phyloP scores from a whole-genome alignment of 768 basidiomycete genomes.

The Melanogaster broomeanus region DNA sequence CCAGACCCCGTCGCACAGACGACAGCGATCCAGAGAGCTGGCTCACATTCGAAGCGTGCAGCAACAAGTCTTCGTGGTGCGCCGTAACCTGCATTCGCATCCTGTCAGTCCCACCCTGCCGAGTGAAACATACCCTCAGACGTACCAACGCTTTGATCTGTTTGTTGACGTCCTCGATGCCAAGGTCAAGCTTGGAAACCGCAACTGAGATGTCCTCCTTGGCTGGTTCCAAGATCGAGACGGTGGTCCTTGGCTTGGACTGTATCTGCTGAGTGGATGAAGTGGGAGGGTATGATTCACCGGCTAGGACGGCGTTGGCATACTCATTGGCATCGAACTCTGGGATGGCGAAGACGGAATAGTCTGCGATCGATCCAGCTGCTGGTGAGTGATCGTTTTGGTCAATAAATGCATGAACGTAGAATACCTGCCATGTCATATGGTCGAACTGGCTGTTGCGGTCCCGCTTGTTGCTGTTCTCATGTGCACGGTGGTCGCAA shows the following conservation, averaged over 20 bases:
- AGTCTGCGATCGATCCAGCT: conserved; percentile 46
- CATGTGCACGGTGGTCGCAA: neutral
- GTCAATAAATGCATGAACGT: neutral
- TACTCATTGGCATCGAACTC: conserved; percentile 89
- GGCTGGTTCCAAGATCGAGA: conserved; percentile 49
- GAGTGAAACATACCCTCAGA: neutral
- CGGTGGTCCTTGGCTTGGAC: conserved; percentile 17
- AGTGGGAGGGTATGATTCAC: conserved; percentile 67
- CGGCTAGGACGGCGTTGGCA: conserved; percentile 87
- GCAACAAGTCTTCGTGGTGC: conserved; percentile 81
- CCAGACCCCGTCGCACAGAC: conserved; percentile 67
- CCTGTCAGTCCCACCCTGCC: neutral
- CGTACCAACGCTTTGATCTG: conserved; percentile 85
- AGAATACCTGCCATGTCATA: conserved; percentile 22
- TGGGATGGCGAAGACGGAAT: conserved; percentile 69
- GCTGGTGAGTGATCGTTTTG: conserved; percentile 1
- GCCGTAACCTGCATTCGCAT: conserved; percentile 62
- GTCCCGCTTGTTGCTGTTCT: neutral
- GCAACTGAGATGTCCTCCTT: conserved; percentile 90
- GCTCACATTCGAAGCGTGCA: conserved; percentile 75
- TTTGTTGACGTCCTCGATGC: conserved; percentile 89
- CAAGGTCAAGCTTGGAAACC: conserved; percentile 82
- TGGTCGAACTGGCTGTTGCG: neutral
- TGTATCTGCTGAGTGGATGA: conserved; percentile 33
- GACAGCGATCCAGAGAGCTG: conserved; percentile 70